phyloP scores from a whole-genome alignment of 257 asterid genomes.

The Ilex asprella region DNA sequence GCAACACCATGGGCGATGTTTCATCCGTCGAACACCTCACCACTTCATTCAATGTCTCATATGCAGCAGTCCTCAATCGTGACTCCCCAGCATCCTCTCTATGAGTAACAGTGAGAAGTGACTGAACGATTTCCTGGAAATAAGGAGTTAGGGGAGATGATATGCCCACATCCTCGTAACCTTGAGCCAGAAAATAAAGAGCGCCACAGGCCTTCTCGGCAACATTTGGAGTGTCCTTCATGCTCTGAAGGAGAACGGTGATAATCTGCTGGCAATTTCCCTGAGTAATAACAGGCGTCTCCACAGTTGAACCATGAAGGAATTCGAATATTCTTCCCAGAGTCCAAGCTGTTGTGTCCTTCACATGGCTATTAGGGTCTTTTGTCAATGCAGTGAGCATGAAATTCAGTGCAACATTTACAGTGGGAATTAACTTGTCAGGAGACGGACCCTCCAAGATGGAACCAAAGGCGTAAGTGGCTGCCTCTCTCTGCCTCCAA shows the following conservation, averaged over 20 bases:
- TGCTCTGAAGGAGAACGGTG: slow-evolving; percentile 25
- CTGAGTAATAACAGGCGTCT: slow-evolving; percentile 20
- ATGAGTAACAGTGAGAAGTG: slow-evolving; percentile 23
- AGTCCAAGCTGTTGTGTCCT: slow-evolving; percentile 61
- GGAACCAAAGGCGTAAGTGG: slow-evolving; percentile 60
- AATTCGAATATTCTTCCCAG: slow-evolving; percentile 54
- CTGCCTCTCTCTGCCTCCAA: slow-evolving; percentile 74
- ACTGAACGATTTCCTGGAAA: slow-evolving; percentile 23
- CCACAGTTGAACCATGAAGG: slow-evolving; percentile 40
- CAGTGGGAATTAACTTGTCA: slow-evolving; percentile 39
- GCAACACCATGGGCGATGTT: slow-evolving; percentile 22
- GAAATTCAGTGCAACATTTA: slow-evolving; percentile 50
- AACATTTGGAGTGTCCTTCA: slow-evolving; percentile 21
- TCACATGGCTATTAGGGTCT: slow-evolving; percentile 54
- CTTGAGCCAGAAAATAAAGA: slow-evolving; percentile 25
- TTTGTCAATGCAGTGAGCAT: slow-evolving; percentile 51
- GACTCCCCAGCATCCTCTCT: slow-evolving; percentile 28
- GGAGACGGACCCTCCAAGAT: slow-evolving; percentile 59
- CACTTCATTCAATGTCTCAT: slow-evolving; percentile 23
- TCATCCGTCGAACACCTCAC: slow-evolving; percentile 25
- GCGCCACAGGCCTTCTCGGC: slow-evolving; percentile 28
- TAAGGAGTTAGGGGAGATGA: slow-evolving; percentile 21
- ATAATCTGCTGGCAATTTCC: slow-evolving; percentile 26
- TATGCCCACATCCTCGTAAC: slow-evolving; percentile 18
- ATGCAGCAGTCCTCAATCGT: slow-evolving; percentile 20